A percentile compares a stretch with the other conserved stretches of the same genome.
Evolutionary conservation across 129 eudicot genomes (phyloP).

Genomic region (Heracleum sosnowskyi): DNA sequence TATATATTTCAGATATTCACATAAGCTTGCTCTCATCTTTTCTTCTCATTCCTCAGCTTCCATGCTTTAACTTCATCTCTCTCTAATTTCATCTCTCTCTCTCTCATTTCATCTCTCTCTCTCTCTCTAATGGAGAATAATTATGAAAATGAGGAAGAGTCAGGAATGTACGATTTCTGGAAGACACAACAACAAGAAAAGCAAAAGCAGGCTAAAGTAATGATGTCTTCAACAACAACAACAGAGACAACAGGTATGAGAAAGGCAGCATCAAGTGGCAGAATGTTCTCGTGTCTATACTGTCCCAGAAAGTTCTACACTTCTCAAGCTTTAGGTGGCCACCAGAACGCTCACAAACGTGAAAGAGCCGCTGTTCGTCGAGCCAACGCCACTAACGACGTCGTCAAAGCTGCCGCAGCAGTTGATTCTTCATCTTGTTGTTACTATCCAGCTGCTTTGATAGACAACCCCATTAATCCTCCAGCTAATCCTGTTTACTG

Average conservation of each 20-base stretch:
- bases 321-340: constrained; percentile 81
- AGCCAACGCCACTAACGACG: neutral
- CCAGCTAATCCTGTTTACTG: constrained; percentile 5
- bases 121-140: neutral
- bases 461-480: neutral
- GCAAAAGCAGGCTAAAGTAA: neutral
- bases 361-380: constrained; percentile 77
- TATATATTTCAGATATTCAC: too few species aligned
- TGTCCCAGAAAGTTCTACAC: constrained; percentile 68
- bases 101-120: neutral
- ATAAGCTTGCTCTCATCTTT: neutral
- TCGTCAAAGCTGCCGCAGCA: neutral
- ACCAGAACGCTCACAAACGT: constrained; percentile 85
- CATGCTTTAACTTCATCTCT: neutral
- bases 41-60: neutral
- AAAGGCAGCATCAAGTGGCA: neutral
- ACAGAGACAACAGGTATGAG: neutral
- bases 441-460: neutral
- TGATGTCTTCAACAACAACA: neutral
- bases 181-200: constrained; percentile 2
- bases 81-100: neutral
- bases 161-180: constrained; percentile 28
- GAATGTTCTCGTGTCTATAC: constrained; percentile 60
- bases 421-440: neutral
- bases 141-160: constrained; percentile 27